Evolutionary conservation across 345 rosid genomes (phyloP), one percentile per base, ranked within the genome.

Genomic region (Brassica nigra): DNA sequence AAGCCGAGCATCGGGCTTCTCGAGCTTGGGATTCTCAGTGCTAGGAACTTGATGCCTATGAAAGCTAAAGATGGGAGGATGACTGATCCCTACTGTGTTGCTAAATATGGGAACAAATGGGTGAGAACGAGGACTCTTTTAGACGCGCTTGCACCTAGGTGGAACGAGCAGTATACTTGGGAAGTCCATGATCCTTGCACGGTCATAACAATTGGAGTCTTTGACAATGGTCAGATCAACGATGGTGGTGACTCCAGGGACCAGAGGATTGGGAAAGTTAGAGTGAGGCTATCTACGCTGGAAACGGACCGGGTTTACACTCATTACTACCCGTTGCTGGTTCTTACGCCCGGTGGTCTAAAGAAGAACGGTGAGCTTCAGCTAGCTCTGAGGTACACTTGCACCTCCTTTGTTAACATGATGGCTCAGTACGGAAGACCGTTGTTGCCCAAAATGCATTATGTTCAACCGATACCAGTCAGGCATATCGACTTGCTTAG

Each of bases 91-190:
- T 96, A 96, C 66, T 93, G 98, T 67, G 95, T 92, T 62, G 99
- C 97, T 2, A 96, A 96, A 83, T 93, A 96, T 44, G 99, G 99
- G 44, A 93, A 88, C 87, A 96, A 96, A 79, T 96, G 99, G 99
- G 83, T 92, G 71, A 87, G 99, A 8, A 96, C 98, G 6, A 88
- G 99, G 71, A 96, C 98, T 4, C 89, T 96, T 42, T 89, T 96
- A 2, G 92, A 93, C 71, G 90, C 92, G 2, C 82, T 92, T 82
- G 68, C 75, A 4, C 98, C 99, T 28, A 81, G 83, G 77, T 96
- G 99, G 99, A 90, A 96, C 36, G 99, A 93, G 89, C 97, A 89
- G 68, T 96, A 93, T 70, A 96, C 97, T 8, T 96, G 99, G 98
- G 99, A 96, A 70, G 98, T 93, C 34, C 85, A 79, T 64, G 99